These are phyloP conservation scores for Pachysandra terminalis DNA, from an alignment of 164 flowering plant genomes.

Conservation along the genomic window DNA sequence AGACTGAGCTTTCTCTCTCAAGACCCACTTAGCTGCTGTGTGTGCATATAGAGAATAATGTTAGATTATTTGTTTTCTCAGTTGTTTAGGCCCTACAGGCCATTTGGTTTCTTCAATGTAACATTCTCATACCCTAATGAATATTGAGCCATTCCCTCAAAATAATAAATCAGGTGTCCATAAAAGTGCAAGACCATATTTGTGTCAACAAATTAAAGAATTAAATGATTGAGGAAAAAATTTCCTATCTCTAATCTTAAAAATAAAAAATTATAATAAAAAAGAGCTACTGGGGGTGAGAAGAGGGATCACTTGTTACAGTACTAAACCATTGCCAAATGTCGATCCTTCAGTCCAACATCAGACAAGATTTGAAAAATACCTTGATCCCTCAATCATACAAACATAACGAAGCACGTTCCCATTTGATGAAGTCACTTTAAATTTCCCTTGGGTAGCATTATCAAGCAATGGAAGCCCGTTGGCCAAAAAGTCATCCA, in stretches of 20 bases:
- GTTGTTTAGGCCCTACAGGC: too few species aligned
- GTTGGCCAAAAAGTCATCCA: conserved; percentile 50
- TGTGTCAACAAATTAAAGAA: neutral
- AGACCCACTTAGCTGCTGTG: too few species aligned
- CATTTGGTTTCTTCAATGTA: too few species aligned
- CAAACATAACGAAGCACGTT: conserved; percentile 91
- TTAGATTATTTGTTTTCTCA: too few species aligned
- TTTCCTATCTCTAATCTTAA: neutral
- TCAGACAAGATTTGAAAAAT: conserved; percentile 13
- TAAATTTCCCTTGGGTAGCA: conserved; percentile 50
- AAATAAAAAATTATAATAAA: too few species aligned
- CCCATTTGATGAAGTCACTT: conserved; percentile 62
- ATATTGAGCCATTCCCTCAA: neutral
- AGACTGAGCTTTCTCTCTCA: too few species aligned
- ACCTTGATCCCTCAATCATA: conserved; percentile 76
- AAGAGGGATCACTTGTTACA: too few species aligned
- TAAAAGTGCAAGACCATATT: neutral
- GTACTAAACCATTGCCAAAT: neutral
- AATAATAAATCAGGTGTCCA: too few species aligned
- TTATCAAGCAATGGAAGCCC: conserved; percentile 66
- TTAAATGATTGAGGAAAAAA: neutral
- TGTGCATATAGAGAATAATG: too few species aligned
- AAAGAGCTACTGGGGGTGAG: too few species aligned
- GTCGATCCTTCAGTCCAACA: neutral
- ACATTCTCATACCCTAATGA: too few species aligned